Evolutionary conservation across 805 yeast genomes (phyloP).

Genomic region (Blastobotrys attinorum): DNA sequence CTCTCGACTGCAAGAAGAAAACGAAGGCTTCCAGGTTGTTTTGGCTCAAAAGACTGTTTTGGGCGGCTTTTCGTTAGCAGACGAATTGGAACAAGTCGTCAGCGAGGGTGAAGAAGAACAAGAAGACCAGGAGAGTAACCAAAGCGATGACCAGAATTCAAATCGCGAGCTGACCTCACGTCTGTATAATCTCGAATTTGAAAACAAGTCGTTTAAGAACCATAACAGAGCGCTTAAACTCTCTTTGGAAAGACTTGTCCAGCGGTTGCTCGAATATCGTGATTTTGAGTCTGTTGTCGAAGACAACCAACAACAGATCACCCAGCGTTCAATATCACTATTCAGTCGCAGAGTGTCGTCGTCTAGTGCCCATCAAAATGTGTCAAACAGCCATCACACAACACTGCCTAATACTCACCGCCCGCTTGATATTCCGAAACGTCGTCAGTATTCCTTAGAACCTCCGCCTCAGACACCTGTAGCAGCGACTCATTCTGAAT

Average conservation of each 20-base stretch:
- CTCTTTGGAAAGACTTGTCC: conserved; percentile 28
- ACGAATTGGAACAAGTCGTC: conserved; percentile 14
- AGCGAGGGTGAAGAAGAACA: conserved; percentile 11
- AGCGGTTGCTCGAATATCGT: conserved; percentile 26
- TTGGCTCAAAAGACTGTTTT: conserved; percentile 27
- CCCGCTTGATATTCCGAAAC: conserved; percentile 7
- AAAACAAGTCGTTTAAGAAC: conserved; percentile 22
- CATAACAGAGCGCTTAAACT: conserved; percentile 27
- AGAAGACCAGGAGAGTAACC: conserved; percentile 2
- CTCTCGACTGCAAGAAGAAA: conserved; percentile 26
- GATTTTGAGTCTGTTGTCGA: conserved; percentile 24
- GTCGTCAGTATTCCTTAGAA: neutral
- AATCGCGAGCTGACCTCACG: conserved; percentile 5
- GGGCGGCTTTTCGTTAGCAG: conserved; percentile 19
- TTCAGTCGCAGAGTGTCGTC: conserved; percentile 10
- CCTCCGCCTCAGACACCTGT: neutral
- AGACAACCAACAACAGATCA: conserved; percentile 6
- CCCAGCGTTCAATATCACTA: conserved; percentile 13
- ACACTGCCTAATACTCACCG: neutral
- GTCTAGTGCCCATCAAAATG: neutral
- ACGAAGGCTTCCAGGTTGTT: conserved; percentile 28
- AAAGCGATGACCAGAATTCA: conserved; percentile 2
- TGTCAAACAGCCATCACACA: neutral
- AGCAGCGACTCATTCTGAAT: no score
- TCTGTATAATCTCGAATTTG: conserved; percentile 21